Conservation (phyloP, 2,329 filamentous ascomycete species). For the Penicillium sp. region DNA sequence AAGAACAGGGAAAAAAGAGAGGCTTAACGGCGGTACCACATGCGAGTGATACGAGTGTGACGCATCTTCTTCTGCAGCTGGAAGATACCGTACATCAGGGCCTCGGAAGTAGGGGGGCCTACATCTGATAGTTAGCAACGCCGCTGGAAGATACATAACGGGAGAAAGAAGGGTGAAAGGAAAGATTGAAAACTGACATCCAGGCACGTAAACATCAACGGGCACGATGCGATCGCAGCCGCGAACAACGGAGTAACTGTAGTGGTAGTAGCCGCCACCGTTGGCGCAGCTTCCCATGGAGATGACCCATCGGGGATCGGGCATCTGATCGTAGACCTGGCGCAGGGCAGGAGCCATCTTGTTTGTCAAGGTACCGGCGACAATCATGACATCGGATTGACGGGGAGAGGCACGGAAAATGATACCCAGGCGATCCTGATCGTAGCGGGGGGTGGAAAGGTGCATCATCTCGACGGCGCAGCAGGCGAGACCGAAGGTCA, state of each 20-base stretch:
- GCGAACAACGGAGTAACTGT: constrained; percentile 78
- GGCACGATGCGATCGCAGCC: constrained; percentile 80
- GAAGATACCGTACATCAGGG: constrained; percentile 70
- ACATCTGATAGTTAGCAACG: constrained; percentile 16
- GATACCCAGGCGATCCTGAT: constrained; percentile 84
- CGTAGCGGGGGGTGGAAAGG: constrained; percentile 85
- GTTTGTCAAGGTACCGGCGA: constrained; percentile 86
- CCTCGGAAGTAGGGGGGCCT: constrained; percentile 59
- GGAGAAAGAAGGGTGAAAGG: background rate
- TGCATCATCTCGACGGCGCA: constrained; percentile 96
- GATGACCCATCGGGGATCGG: constrained; percentile 85
- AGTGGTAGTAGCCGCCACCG: constrained; percentile 86
- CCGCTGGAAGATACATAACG: background rate
- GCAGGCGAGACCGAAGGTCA: constrained; percentile 90
- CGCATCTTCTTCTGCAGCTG: constrained; percentile 82
- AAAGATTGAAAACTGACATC: constrained; percentile 63
- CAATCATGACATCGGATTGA: constrained; percentile 89
- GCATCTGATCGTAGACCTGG: constrained; percentile 95
- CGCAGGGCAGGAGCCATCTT: constrained; percentile 90
- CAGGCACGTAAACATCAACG: constrained; percentile 85
- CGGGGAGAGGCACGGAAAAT: constrained; percentile 86
- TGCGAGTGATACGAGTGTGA: constrained; percentile 58
- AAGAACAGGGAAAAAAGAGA: constrained; percentile 14
- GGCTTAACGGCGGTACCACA: constrained; percentile 60
- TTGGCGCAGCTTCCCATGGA: constrained; percentile 87